Percentiles rank a stretch among this genome's conserved stretches.
These are phyloP conservation scores for Tremella yokohamensis DNA, from an alignment of 768 basidiomycete species.

Conservation along the genomic window DNA sequence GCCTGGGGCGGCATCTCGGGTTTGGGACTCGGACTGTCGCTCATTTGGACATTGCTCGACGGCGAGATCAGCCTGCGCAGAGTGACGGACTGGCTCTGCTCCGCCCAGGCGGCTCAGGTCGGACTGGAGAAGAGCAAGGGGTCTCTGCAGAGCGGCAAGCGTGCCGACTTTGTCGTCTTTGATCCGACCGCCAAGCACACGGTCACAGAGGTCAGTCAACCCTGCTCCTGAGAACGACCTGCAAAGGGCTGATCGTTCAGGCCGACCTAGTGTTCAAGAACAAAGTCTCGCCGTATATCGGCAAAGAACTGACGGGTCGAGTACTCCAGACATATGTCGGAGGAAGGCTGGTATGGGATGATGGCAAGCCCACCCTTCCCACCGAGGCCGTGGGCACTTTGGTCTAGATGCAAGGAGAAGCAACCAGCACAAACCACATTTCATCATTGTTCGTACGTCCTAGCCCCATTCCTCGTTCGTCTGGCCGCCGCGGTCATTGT, in stretches of 20 bases:
- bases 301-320: conserved; percentile 64
- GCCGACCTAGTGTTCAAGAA: conserved; percentile 83
- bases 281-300: conserved; percentile 85
- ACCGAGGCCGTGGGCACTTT: too few relatives aligned
- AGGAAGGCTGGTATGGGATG: conserved; percentile 55
- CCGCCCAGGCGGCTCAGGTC: conserved; percentile 72
- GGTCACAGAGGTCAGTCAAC: conserved; percentile 45
- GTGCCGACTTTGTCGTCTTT: conserved; percentile 85
- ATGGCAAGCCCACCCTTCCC: conserved; percentile 9
- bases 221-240: neutral
- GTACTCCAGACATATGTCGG: conserved; percentile 64
- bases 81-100: conserved; percentile 72
- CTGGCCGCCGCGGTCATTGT: too few relatives aligned
- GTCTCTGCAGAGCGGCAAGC: conserved; percentile 65
- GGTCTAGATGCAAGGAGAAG: too few relatives aligned
- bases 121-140: conserved; percentile 71
- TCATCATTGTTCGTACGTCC: too few relatives aligned
- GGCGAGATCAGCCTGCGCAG: conserved; percentile 54
- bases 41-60: conserved; percentile 75
- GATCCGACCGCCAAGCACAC: conserved; percentile 57
- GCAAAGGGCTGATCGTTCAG: conserved; percentile 16
- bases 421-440: too few relatives aligned
- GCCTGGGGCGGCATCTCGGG: conserved; percentile 96
- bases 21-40: conserved; percentile 79
- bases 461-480: too few relatives aligned